Base-by-base conservation (phyloP, 1,139 yeast species). In the Blastobotrys buckinghamii region DNA sequence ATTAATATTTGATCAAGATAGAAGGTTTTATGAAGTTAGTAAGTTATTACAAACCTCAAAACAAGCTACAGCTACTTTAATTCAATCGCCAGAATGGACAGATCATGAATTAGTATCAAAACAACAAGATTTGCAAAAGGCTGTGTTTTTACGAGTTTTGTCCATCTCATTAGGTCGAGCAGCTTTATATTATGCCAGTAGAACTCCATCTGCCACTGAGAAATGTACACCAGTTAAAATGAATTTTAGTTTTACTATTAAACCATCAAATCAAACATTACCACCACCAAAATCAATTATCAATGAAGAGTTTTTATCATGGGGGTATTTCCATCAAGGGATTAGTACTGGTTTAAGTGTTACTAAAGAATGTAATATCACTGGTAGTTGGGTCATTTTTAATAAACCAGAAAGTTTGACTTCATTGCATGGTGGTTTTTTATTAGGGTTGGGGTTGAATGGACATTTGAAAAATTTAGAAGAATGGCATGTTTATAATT, bases 401-500 rank as follows among this genome's bases (percentile, higher is more conserved):
- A 89, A 89, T 60, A 84, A 82, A 57, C 96, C 96, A 0, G 76
- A 78, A 1, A 74, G 72, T 9, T 67, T 85, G 41, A 83, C 78
- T 56, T 76, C 95, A 0, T 95, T 85, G 55, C 97, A 90, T 68
- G 97, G 96, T 17, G 99, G 99, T 0, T 89, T 94, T 58, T 68
- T 94, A n/a, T 70, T 89, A 26, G 98, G 97, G 0, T 69, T 92
- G 22, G 99, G 99, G 0, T 71, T 94, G 39, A 88, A 88, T 68
- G 97, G 97, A 0, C 96, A 90, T 63, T 68, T 94, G 56, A 82
- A 79, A 53, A 75, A 75, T 42, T 69, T 94, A 30, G 97, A 94
- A 60, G 97, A 92, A 63, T 94, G 98, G 97, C 97, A 90, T 62
- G 85, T 94, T 29, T 94, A 89, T 65, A 90, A 92, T 60, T 90